Percentiles rank a stretch among this genome's conserved stretches.
Conservation (phyloP, 768 basidiomycete genomes). For the Kwoniella dendrophila region DNA sequence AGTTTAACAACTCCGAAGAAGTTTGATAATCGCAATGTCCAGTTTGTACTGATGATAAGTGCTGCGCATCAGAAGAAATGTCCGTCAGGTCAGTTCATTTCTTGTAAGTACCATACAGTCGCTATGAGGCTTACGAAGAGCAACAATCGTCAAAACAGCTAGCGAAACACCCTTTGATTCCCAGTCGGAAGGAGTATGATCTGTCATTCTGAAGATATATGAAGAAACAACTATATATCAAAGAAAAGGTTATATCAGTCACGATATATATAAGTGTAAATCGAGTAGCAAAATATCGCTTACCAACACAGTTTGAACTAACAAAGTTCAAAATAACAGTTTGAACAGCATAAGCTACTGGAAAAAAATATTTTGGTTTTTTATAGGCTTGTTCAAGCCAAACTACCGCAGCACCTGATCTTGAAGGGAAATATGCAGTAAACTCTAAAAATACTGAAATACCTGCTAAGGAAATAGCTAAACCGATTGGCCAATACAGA, state of each 20-base stretch:
- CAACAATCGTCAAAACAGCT: constrained; percentile 13
- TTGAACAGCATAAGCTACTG: constrained; percentile 36
- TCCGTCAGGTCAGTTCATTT: not conserved
- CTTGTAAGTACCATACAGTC: not conserved
- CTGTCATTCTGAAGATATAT: constrained; percentile 33
- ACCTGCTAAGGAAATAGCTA: constrained; percentile 30
- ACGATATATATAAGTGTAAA: not conserved
- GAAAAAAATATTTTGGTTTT: constrained; percentile 36
- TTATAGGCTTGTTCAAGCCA: constrained; percentile 37
- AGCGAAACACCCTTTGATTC: constrained; percentile 29
- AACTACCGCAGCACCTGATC: constrained; percentile 38
- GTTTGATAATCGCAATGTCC: constrained; percentile 30
- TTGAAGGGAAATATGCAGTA: constrained; percentile 34
- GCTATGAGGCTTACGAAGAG: constrained; percentile 15
- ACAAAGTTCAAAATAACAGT: constrained; percentile 32
- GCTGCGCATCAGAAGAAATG: not conserved
- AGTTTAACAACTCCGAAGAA: constrained; percentile 29
- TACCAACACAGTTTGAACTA: constrained; percentile 35
- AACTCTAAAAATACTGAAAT: constrained; percentile 37
- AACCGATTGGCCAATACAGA: constrained; percentile 33
- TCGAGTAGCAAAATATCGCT: not conserved
- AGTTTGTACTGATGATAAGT: constrained; percentile 25
- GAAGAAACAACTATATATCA: constrained; percentile 21
- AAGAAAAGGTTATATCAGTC: not conserved
- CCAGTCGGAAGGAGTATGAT: constrained; percentile 25